A percentile compares a stretch with the other conserved stretches of the same genome.
These are phyloP conservation scores for Fagopyrum esculentum DNA, from an alignment of 148 eudicot species.

Conservation along the genomic window DNA sequence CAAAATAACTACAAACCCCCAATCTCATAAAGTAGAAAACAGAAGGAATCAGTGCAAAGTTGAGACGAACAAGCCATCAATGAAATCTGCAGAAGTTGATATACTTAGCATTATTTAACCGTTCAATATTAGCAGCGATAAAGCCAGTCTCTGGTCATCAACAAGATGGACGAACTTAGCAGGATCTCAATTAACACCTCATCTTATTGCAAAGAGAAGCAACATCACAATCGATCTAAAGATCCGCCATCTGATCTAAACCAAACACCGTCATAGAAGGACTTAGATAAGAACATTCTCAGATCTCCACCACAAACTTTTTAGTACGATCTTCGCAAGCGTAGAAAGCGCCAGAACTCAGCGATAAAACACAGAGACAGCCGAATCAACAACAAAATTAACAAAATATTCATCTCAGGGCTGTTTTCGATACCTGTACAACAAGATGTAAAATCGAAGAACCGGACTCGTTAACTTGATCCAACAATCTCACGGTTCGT, in stretches of 20 bases:
- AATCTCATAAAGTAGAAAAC: neutral
- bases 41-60: neutral
- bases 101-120: neutral
- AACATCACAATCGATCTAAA: neutral
- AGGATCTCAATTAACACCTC: neutral
- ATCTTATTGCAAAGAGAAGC: neutral
- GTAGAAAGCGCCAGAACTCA: neutral
- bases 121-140: neutral
- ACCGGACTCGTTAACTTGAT: neutral
- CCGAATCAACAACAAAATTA: neutral
- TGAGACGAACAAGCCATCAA: neutral
- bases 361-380: neutral
- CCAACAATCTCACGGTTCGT: neutral
- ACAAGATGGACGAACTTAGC: no score
- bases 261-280: no score
- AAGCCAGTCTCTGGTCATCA: neutral
- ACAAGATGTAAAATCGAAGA: neutral
- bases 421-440: constrained; percentile 1
- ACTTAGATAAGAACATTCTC: neutral
- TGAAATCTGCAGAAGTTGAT: neutral
- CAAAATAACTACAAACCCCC: neutral
- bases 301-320: neutral
- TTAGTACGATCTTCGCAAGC: neutral
- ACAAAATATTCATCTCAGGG: neutral
- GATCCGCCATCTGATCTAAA: neutral